These are phyloP conservation scores for Boletus rubroflammeus DNA, from an alignment of 768 basidiomycete species.

Conservation along the genomic window DNA sequence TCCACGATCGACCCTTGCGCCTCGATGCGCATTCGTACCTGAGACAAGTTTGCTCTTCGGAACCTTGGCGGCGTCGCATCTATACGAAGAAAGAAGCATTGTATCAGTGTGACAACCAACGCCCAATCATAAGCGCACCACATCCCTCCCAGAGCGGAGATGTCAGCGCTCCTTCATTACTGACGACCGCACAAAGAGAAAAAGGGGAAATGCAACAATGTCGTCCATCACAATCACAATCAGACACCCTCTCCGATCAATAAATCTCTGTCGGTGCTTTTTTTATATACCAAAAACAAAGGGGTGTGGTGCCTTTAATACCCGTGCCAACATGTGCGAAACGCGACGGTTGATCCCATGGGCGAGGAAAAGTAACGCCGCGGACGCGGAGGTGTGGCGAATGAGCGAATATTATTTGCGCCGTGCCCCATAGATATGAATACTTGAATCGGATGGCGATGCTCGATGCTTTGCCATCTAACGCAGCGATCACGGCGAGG, in stretches of 20 bases:
- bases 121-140: neutral
- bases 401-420: neutral
- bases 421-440: neutral
- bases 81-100: neutral
- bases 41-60: neutral
- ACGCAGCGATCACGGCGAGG: neutral
- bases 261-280: neutral
- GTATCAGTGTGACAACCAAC: neutral
- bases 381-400: neutral
- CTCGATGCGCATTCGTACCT: neutral
- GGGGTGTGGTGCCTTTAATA: constrained; percentile 3
- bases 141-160: neutral
- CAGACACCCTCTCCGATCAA: constrained; percentile 4
- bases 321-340: neutral
- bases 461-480: neutral
- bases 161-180: neutral
- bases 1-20: neutral
- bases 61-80: neutral
- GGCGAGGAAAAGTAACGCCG: neutral
- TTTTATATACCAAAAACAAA: neutral
- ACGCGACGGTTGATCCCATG: neutral
- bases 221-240: constrained; percentile 16
- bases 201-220: neutral
- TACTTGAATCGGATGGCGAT: neutral
- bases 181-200: constrained; percentile 6